These are phyloP conservation scores for Turritis glabra DNA, from an alignment of 345 rosid genomes.

Conservation along the genomic window DNA sequence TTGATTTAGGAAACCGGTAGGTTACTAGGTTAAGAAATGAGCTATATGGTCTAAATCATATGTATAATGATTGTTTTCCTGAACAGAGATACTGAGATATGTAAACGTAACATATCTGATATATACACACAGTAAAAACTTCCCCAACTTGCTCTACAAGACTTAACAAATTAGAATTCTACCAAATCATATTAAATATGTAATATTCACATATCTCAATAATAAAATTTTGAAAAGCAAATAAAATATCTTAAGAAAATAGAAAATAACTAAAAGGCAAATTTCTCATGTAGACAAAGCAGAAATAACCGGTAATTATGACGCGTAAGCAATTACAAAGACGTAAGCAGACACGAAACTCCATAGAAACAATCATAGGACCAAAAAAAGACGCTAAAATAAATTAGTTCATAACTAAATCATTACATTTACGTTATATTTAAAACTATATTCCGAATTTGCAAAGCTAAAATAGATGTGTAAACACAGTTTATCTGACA, in stretches of 20 bases:
- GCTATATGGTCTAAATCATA: slow-evolving; percentile 22
- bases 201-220: slow-evolving; percentile 10
- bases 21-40: slow-evolving; percentile 7
- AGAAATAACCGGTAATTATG: slow-evolving; percentile 30
- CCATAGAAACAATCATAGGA: slow-evolving; percentile 19
- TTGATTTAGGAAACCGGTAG: slow-evolving; percentile 17
- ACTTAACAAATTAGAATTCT: slow-evolving; percentile 16
- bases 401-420: background rate
- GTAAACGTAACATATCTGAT: slow-evolving; percentile 13
- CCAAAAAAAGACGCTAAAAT: background rate
- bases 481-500: background rate
- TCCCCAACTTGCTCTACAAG: slow-evolving; percentile 25
- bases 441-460: background rate
- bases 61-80: slow-evolving; percentile 17
- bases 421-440: slow-evolving; percentile 12
- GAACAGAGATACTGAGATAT: slow-evolving; percentile 8
- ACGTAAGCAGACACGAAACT: slow-evolving; percentile 38
- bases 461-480: background rate
- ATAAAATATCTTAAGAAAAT: slow-evolving; percentile 2
- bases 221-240: slow-evolving; percentile 2
- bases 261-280: slow-evolving; percentile 5
- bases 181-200: slow-evolving; percentile 7
- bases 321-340: slow-evolving; percentile 33
- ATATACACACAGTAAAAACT: background rate
- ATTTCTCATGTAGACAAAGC: slow-evolving; percentile 16